phyloP scores from a whole-genome alignment of 148 eudicot genomes.

The Spergularia marina region DNA sequence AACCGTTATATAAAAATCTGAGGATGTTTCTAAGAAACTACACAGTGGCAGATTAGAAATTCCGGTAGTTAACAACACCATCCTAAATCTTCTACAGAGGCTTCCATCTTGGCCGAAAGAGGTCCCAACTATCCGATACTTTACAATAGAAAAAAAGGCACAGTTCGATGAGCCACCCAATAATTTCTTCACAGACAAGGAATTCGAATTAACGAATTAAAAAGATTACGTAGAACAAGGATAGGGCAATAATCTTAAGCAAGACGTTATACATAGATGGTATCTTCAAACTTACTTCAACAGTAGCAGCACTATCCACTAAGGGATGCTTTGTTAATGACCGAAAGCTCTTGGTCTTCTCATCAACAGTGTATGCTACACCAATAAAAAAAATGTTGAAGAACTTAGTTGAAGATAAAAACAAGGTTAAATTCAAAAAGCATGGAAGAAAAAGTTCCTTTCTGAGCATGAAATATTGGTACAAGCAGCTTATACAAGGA shows the following conservation, averaged over 20 bases:
- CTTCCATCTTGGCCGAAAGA: too few species aligned
- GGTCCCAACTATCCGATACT: too few species aligned
- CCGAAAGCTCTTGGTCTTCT: slow-evolving; percentile 65
- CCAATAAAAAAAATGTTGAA: neutral
- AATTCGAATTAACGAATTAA: too few species aligned
- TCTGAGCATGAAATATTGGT: neutral
- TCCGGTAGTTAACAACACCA: too few species aligned
- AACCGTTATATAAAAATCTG: too few species aligned
- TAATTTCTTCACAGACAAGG: too few species aligned
- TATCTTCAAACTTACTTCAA: slow-evolving; percentile 49
- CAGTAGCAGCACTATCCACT: slow-evolving; percentile 43
- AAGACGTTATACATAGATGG: neutral
- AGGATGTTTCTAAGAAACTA: too few species aligned
- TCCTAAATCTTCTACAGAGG: too few species aligned
- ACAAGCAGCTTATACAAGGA: neutral
- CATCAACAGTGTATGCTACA: slow-evolving; percentile 72
- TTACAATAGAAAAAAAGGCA: too few species aligned
- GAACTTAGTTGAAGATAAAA: neutral
- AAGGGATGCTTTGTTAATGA: slow-evolving; percentile 40
- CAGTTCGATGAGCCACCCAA: too few species aligned
- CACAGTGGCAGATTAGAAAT: too few species aligned
- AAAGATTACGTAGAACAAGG: too few species aligned
- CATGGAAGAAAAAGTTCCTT: neutral
- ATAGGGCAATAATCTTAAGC: neutral
- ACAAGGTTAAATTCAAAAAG: neutral